These are phyloP conservation scores for Batkoa obscura DNA, from an alignment of 371 early-diverging fungal species.

Conservation along the genomic window DNA sequence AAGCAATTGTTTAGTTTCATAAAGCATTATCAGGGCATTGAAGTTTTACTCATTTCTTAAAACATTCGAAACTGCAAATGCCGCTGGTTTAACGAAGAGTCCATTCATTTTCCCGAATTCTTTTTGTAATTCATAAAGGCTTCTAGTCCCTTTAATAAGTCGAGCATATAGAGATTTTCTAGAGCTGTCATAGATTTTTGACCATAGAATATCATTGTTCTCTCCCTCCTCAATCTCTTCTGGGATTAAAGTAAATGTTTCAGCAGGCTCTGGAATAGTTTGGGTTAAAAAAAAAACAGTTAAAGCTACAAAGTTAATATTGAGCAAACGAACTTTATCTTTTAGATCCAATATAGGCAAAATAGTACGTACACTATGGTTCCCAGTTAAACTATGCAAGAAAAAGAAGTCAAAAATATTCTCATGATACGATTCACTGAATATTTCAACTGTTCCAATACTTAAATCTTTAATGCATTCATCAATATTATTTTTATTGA, in stretches of 20 bases:
- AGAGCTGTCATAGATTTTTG: too few relatives aligned
- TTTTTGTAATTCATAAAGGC: neutral
- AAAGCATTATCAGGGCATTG: neutral
- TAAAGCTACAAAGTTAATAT: neutral
- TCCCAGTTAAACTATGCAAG: conserved; percentile 3
- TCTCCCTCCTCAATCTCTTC: neutral
- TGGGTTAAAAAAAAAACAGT: neutral
- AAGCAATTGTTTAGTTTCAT: too few relatives aligned
- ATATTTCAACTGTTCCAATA: neutral
- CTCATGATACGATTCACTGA: neutral
- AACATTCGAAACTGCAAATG: neutral
- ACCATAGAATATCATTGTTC: neutral
- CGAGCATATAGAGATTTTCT: neutral
- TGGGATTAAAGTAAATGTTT: too few relatives aligned
- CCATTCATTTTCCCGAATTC: neutral
- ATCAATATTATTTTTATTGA: neutral
- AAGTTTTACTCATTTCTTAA: neutral
- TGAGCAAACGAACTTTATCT: neutral
- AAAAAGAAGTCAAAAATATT: conserved; percentile 5
- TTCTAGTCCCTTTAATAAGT: conserved; percentile 1
- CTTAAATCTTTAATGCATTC: neutral
- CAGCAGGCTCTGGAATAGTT: neutral
- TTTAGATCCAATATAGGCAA: neutral
- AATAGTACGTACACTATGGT: neutral
- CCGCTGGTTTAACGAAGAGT: neutral